These are phyloP conservation scores for Gastrodia elata DNA, from an alignment of 106 monocot genomes.

Conservation along the genomic window DNA sequence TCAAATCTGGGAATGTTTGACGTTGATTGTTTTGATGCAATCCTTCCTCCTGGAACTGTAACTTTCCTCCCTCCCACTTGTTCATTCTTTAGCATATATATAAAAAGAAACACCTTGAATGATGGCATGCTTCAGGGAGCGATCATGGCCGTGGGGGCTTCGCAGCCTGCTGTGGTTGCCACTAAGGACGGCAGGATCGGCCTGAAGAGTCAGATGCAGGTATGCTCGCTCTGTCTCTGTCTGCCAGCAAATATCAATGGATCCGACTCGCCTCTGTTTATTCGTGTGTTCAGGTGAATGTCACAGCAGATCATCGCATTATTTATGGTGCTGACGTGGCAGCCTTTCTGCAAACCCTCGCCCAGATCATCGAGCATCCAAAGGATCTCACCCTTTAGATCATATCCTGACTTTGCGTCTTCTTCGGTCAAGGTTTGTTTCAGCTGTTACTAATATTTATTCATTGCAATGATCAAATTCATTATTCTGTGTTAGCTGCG, in stretches of 20 bases:
- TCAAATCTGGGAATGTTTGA: slow-evolving; percentile 92
- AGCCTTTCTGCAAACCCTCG: slow-evolving; percentile 64
- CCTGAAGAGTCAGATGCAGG: slow-evolving; percentile 89
- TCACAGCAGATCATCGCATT: slow-evolving; percentile 75
- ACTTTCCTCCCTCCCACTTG: slow-evolving; percentile 9
- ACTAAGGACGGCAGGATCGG: slow-evolving; percentile 70
- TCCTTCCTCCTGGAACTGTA: slow-evolving; percentile 80
- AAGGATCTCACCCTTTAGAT: slow-evolving; percentile 58
- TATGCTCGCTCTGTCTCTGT: neutral
- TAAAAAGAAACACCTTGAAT: neutral
- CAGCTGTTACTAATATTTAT: too few relatives aligned
- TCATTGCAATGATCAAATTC: neutral
- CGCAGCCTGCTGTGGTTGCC: slow-evolving; percentile 59
- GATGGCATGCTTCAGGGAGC: slow-evolving; percentile 42
- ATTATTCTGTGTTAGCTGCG: neutral
- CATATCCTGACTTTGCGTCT: neutral
- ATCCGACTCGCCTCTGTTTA: too few relatives aligned
- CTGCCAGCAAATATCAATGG: too few relatives aligned
- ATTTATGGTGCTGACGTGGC: slow-evolving; percentile 88
- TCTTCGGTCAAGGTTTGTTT: neutral
- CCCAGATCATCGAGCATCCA: slow-evolving; percentile 73
- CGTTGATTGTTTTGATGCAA: slow-evolving; percentile 85
- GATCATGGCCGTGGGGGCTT: slow-evolving; percentile 90
- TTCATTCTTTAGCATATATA: too few relatives aligned
- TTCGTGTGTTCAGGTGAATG: slow-evolving; percentile 58